Conservation (phyloP, 1,139 yeast species). For the Scheffersomyces cryptocercus region DNA sequence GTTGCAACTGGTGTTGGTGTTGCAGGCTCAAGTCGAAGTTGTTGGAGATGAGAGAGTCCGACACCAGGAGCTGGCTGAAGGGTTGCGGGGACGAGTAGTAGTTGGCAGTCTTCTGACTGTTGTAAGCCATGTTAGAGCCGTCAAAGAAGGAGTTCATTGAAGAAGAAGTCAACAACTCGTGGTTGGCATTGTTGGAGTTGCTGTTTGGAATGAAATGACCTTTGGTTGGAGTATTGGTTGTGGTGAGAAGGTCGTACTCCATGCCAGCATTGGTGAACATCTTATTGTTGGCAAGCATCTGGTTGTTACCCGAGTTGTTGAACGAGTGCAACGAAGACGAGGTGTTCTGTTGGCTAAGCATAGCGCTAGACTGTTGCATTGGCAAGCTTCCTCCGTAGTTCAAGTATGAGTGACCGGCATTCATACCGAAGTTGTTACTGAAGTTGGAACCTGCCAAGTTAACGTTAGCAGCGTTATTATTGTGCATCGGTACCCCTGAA, state of each 20-base stretch:
- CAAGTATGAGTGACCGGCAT: slow-evolving; percentile 19
- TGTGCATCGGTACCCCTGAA: neutral
- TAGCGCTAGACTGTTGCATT: neutral
- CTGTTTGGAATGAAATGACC: neutral
- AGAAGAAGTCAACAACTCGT: slow-evolving; percentile 3
- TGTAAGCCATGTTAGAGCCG: slow-evolving; percentile 5
- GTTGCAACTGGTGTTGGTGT: neutral
- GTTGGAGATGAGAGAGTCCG: neutral
- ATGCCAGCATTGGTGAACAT: neutral
- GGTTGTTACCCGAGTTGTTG: slow-evolving; percentile 1
- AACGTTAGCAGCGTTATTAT: too few relatives aligned
- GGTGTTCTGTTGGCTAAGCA: slow-evolving; percentile 3
- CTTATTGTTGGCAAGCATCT: neutral
- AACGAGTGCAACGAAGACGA: slow-evolving; percentile 1
- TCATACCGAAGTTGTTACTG: slow-evolving; percentile 8
- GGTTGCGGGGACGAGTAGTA: neutral
- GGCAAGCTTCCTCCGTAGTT: neutral
- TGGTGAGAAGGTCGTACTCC: neutral
- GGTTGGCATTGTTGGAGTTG: slow-evolving; percentile 1
- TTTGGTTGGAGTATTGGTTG: neutral
- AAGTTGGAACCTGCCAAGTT: slow-evolving; percentile 1
- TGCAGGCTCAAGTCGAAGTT: neutral
- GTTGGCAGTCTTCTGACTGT: neutral
- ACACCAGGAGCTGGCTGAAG: neutral
- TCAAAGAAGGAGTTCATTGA: slow-evolving; percentile 13